Conservation (phyloP, 306 rosid species). For the Lotus japonicus region DNA sequence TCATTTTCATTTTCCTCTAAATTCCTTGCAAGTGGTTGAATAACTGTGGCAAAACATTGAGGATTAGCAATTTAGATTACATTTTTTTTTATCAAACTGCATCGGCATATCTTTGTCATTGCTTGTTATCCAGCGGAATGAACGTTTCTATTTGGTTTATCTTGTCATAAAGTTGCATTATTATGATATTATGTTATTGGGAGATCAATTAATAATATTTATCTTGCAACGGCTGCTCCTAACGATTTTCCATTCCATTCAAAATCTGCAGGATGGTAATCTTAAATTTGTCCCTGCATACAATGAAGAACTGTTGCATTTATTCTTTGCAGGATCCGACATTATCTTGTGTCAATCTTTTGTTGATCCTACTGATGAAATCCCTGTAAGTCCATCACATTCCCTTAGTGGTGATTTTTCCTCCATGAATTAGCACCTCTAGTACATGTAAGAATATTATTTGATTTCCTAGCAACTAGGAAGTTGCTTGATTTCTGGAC, state of each 20-base stretch:
- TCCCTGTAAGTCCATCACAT: slow-evolving; percentile 50
- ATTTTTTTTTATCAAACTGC: background rate
- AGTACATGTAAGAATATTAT: background rate
- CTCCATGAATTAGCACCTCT: background rate
- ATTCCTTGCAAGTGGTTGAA: slow-evolving; percentile 1
- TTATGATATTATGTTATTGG: background rate
- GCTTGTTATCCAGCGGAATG: slow-evolving; percentile 1
- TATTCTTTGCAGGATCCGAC: slow-evolving; percentile 75
- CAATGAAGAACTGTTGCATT: slow-evolving; percentile 52
- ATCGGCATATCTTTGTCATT: slow-evolving; percentile 3
- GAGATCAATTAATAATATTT: background rate
- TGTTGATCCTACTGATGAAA: slow-evolving; percentile 56
- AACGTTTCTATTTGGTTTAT: background rate
- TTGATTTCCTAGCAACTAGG: background rate
- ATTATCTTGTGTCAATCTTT: slow-evolving; percentile 70
- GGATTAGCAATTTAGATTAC: background rate
- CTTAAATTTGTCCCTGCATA: slow-evolving; percentile 31
- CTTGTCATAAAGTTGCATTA: background rate
- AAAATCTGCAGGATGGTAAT: slow-evolving; percentile 47
- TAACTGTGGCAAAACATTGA: background rate
- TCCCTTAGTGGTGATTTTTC: slow-evolving; percentile 2
- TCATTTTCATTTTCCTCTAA: background rate
- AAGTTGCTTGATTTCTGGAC: background rate
- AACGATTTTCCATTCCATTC: slow-evolving; percentile 16
- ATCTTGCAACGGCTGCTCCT: background rate